Evolutionary conservation across 2,329 filamentous ascomycete genomes (phyloP), one percentile per base, ranked within the genome.

Genomic region (Venturia carpophila): DNA sequence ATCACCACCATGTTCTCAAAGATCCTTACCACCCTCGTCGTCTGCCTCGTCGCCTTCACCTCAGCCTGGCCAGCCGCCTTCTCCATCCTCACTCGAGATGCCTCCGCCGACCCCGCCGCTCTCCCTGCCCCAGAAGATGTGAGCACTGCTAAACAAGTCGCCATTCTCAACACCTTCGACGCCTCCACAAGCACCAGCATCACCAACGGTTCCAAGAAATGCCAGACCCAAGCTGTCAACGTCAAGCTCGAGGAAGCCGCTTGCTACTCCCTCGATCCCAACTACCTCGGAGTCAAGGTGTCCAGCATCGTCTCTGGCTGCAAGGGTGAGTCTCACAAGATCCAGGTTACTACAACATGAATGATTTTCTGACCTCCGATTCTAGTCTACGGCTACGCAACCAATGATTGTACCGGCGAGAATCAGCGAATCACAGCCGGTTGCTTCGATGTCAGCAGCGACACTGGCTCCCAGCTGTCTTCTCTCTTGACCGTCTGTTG

Each of bases 381-480:
- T 7, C 21, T 13, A 56, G 52, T 56, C 52, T 37, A n/a, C 27
- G 52, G 52, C 52, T 58, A 58, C 52, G 52, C 27, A n/a, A 58
- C 52, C 15, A 0, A 4, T 0, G 52, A 58, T n/a, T 58, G 52
- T 15, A 39, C 52, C 1, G 52, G 13, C 15, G 11, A 19, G 3
- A 58, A 58, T 5, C 52, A 58, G 15, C 52, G 37, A 4, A 37
- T 58, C 30, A 34, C 52, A 3, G 52, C 27, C 4, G 52, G 27
- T 21, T 58, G 52, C 52, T 58, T 34, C 11, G 52, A 58, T 58
- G 52, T 58, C 52, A 58, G 52, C 30, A 58, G 52, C 37, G 52
- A 58, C 15, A 58, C 52, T 37, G 52, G 52, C 15, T 58, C 52
- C 24, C 13, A 11, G 37, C 52, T n/a, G 30, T 34, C 52, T 39